phyloP scores from a whole-genome alignment of 2,329 filamentous ascomycete species.

The Plenodomus biglobosus region DNA sequence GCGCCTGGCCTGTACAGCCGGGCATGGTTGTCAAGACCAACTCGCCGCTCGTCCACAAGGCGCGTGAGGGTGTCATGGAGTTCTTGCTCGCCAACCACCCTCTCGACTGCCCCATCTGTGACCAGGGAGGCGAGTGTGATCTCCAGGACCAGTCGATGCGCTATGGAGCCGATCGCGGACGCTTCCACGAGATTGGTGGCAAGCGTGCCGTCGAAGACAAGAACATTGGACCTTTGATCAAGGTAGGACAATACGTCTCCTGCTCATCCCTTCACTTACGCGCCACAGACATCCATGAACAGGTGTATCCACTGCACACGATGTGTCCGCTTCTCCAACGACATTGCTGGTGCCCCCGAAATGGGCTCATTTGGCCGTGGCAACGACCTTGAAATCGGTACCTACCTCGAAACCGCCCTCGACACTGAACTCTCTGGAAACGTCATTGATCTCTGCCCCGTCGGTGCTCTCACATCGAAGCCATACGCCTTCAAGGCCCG shows the following conservation, averaged over 20 bases:
- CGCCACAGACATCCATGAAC: constrained; percentile 86
- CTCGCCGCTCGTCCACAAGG: constrained; percentile 94
- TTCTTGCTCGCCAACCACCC: constrained; percentile 96
- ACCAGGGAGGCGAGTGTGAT: constrained; percentile 98
- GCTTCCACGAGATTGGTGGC: constrained; percentile 93
- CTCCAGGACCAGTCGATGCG: constrained; percentile 99
- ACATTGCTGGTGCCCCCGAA: constrained; percentile 93
- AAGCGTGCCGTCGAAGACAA: constrained; percentile 99
- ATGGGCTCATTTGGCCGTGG: constrained; percentile 92
- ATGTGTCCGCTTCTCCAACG: constrained; percentile 96
- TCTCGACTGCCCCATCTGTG: constrained; percentile 94
- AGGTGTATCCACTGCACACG: constrained; percentile 98
- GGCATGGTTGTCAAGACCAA: constrained; percentile 99
- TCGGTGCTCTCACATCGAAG: constrained; percentile 94
- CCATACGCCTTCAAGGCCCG: constrained; percentile 96
- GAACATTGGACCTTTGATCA: constrained; percentile 96
- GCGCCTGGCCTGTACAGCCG: constrained; percentile 96
- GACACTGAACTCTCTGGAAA: constrained; percentile 96
- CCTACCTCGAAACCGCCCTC: constrained; percentile 91
- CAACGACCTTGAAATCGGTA: constrained; percentile 97
- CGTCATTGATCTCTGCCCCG: constrained; percentile 96
- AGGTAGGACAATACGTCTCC: constrained; percentile 50
- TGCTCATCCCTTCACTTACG: constrained; percentile 27
- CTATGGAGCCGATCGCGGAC: constrained; percentile 92
- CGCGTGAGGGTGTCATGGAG: constrained; percentile 98